Percentiles rank a stretch among this genome's conserved stretches.
phyloP scores from a whole-genome alignment of 2,329 filamentous ascomycete species.

The Sphaerulina vaccinii region DNA sequence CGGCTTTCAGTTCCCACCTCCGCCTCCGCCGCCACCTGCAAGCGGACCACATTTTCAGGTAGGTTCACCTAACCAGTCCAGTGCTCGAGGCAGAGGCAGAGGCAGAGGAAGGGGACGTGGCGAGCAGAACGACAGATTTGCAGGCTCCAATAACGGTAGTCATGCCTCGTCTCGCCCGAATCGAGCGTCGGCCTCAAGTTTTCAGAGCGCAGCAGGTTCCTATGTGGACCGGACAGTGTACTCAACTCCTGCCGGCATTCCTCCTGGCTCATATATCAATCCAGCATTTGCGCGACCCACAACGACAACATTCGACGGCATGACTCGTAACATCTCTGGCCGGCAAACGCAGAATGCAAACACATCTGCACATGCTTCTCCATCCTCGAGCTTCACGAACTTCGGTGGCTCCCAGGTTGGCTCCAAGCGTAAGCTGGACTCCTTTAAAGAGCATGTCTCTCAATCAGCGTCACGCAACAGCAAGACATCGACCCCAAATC shows the following conservation, averaged over 20 bases:
- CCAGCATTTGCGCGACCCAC: constrained; percentile 25
- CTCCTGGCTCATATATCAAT: constrained; percentile 35
- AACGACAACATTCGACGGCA: background rate
- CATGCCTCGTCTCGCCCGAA: background rate
- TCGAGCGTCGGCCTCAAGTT: background rate
- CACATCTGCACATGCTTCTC: too few species aligned
- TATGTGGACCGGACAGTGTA: background rate
- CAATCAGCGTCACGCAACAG: background rate
- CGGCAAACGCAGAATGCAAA: too few species aligned
- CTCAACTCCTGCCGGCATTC: background rate
- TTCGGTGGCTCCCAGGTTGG: constrained; percentile 19
- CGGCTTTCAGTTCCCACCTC: constrained; percentile 49
- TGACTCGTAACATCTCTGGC: too few species aligned
- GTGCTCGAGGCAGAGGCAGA: constrained; percentile 30
- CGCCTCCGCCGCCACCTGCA: constrained; percentile 43
- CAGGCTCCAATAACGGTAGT: background rate
- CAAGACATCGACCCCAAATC: background rate
- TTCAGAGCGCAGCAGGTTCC: background rate
- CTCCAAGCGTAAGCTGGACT: constrained; percentile 38
- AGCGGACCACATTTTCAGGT: constrained; percentile 18
- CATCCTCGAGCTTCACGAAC: too few species aligned
- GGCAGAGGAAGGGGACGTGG: constrained; percentile 18
- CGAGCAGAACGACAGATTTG: background rate
- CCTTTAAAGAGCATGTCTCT: background rate
- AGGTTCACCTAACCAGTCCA: constrained; percentile 19